Base-by-base conservation (phyloP, 2,329 filamentous ascomycete species). In the Pseudopithomyces chartarum region DNA sequence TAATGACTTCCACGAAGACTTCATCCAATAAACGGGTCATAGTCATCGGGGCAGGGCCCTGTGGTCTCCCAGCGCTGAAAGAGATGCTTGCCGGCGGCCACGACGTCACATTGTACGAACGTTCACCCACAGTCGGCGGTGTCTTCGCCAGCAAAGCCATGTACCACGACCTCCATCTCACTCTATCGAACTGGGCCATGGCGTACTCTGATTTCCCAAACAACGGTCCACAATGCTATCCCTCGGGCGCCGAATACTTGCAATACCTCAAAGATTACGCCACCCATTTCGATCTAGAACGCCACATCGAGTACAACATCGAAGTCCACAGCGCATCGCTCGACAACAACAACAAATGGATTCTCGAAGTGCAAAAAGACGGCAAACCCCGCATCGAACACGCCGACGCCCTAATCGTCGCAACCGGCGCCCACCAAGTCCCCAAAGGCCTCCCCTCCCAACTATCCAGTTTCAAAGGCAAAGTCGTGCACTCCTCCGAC, bases 131-230 rank as follows among this genome's bases (percentile, higher is more conserved):
- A 11, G 36, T 56, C 8, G 53, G 53, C 12, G 53, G 53, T 4
- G 46, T 56, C 26, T 56, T 56, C 36, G 23, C 53, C 7, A 56
- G 53, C 32, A n/a, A 22, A 4, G 47, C 53, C 10, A 51, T 56
- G 7, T 56, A 56, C 19, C 53, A 29, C 11, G 40, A 56, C 33
- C 53, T 56, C 17, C 53, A 56, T 20, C 47, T 56, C 15, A 56
- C 53, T 11, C 13, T 56, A 2, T 56, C 53, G 26, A 56, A 56
- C 23, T 56, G 53, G 53, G 53, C 53, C 20, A 56, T 56, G 53
- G 53, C 53, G 2, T 56, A 45, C 29, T 56, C 53, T 32, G 53
- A 56, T 39, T 56, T 56, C 29, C 53, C 53, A 3, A 36, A 56
- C 26, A 39, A 17, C 3, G 17, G 36, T 17, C 45, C 10, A 8